These are phyloP conservation scores for Termitomyces sp. DNA, from an alignment of 768 basidiomycete genomes.

Conservation along the genomic window DNA sequence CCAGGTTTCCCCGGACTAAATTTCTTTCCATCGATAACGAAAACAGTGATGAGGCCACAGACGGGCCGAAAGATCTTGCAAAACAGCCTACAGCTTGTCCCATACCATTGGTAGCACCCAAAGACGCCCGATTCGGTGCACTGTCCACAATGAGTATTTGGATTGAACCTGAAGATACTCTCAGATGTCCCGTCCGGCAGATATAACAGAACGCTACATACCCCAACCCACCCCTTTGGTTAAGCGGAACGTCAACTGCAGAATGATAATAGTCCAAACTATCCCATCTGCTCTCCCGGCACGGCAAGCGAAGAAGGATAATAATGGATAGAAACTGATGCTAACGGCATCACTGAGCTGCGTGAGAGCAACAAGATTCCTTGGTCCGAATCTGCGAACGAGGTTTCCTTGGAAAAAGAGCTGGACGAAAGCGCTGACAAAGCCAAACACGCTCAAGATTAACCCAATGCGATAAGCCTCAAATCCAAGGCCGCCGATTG, in stretches of 20 bases:
- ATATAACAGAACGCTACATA: slow-evolving; percentile 14
- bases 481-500: slow-evolving; percentile 51
- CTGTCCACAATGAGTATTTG: slow-evolving; percentile 42
- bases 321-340: slow-evolving; percentile 25
- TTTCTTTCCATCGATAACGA: slow-evolving; percentile 31
- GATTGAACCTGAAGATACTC: slow-evolving; percentile 35
- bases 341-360: slow-evolving; percentile 11
- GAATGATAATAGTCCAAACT: slow-evolving; percentile 24
- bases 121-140: slow-evolving; percentile 31
- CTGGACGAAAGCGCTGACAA: slow-evolving; percentile 49
- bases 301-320: slow-evolving; percentile 25
- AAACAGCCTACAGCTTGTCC: slow-evolving; percentile 48
- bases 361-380: slow-evolving; percentile 34
- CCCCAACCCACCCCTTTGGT: slow-evolving; percentile 29
- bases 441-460: slow-evolving; percentile 44
- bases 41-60: slow-evolving; percentile 37
- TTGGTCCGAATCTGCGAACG: slow-evolving; percentile 42
- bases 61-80: slow-evolving; percentile 37
- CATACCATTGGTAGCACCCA: slow-evolving; percentile 52
- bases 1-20: slow-evolving; percentile 31
- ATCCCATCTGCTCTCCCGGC: slow-evolving; percentile 27
- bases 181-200: neutral
- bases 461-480: slow-evolving; percentile 46
- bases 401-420: slow-evolving; percentile 39
- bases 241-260: slow-evolving; percentile 26